These are phyloP conservation scores for Forsythia viridissima DNA, from an alignment of 257 asterid genomes.

Conservation along the genomic window DNA sequence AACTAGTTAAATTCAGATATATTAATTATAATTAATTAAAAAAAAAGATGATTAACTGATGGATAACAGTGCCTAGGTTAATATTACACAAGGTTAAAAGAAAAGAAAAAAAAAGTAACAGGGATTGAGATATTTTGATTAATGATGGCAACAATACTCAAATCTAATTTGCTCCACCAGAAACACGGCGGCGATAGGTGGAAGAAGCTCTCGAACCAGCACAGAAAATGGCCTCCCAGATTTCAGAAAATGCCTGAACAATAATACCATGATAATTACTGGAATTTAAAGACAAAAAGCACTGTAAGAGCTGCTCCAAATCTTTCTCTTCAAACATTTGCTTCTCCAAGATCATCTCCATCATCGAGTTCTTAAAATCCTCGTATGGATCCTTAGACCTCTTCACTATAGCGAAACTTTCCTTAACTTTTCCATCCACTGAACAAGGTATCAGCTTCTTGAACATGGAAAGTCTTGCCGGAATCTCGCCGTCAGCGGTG, in stretches of 20 bases:
- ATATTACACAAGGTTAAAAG: background rate
- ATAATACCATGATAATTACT: constrained; percentile 62
- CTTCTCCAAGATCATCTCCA: constrained; percentile 90
- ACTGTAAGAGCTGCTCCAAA: constrained; percentile 72
- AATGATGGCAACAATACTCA: too few relatives aligned
- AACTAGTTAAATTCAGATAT: background rate
- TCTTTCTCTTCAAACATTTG: constrained; percentile 69
- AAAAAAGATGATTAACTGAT: background rate
- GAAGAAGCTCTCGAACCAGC: constrained; percentile 18
- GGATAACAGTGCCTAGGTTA: background rate
- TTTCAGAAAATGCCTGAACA: constrained; percentile 64
- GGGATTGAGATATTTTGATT: background rate
- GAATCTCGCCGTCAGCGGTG: constrained; percentile 37
- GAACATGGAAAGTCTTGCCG: constrained; percentile 75
- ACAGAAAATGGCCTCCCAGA: constrained; percentile 61
- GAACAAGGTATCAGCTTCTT: constrained; percentile 68
- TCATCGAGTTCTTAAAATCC: constrained; percentile 88
- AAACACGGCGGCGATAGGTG: constrained; percentile 15
- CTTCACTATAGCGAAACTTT: constrained; percentile 87
- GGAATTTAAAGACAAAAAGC: constrained; percentile 75
- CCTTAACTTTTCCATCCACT: constrained; percentile 80
- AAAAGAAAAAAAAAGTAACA: background rate
- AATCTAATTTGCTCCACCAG: background rate
- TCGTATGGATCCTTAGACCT: constrained; percentile 72
- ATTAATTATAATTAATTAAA: background rate